These are phyloP conservation scores for Clonostachys rhizophaga DNA, from an alignment of 2,329 filamentous ascomycete species.

Conservation along the genomic window DNA sequence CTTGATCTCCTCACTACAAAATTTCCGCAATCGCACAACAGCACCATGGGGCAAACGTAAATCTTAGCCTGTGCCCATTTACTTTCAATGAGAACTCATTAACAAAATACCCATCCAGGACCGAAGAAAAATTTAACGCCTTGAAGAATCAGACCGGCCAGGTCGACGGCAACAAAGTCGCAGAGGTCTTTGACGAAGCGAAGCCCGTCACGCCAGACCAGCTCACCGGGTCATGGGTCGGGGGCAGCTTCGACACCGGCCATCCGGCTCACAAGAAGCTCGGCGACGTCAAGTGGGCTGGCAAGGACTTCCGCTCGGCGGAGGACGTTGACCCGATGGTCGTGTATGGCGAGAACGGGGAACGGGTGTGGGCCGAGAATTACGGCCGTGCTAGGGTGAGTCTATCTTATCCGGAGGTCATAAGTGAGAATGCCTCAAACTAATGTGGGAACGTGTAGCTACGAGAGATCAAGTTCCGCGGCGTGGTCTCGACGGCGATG, in stretches of 20 bases:
- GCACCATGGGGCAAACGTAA: neutral
- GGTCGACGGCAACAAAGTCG: neutral
- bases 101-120: neutral
- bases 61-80: neutral
- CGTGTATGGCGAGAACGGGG: constrained; percentile 8
- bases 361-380: constrained; percentile 1
- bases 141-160: neutral
- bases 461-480: constrained; percentile 13
- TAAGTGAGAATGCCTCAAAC: neutral
- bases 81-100: neutral
- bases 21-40: too few species aligned
- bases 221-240: constrained; percentile 19
- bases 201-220: constrained; percentile 12
- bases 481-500: constrained; percentile 16
- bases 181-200: constrained; percentile 8
- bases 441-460: constrained; percentile 7
- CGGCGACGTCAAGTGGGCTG: constrained; percentile 17
- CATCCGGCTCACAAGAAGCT: constrained; percentile 14
- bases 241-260: constrained; percentile 15
- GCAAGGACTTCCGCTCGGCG: constrained; percentile 16
- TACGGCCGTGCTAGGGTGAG: constrained; percentile 7
- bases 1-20: too few species aligned
- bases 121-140: constrained; percentile 10
- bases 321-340: constrained; percentile 23
- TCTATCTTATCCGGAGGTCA: neutral